Conservation (phyloP, 2,329 filamentous ascomycete genomes). For the Septoria linicola region DNA sequence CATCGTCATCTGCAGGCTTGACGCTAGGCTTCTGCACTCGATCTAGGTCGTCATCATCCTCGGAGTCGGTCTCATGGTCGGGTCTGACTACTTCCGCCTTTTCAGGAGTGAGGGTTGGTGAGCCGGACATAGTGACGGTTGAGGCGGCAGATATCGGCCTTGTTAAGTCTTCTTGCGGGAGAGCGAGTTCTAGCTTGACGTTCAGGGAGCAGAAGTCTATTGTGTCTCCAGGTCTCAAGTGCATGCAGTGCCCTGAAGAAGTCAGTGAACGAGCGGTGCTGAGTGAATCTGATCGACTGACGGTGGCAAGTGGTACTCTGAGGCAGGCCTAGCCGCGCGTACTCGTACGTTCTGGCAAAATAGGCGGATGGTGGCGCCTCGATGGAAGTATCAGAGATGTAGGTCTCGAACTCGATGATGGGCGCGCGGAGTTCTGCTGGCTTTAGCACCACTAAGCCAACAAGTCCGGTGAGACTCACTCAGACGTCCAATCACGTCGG, state of each 20-base stretch:
- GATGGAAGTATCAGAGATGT: not conserved
- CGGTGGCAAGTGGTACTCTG: not conserved
- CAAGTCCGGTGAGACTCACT: not conserved
- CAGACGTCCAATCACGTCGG: not conserved
- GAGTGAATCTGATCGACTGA: not conserved
- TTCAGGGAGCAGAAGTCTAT: slow-evolving; percentile 8
- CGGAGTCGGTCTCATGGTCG: not conserved
- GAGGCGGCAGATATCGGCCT: not conserved
- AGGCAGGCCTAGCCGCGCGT: not conserved
- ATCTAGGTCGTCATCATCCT: not conserved
- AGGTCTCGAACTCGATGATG: slow-evolving; percentile 6
- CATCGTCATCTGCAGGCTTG: too few species aligned
- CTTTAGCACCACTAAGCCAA: not conserved
- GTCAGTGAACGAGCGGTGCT: not conserved
- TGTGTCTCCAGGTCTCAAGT: slow-evolving; percentile 2
- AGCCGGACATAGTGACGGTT: not conserved
- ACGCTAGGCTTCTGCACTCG: not conserved
- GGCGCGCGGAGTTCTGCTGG: not conserved
- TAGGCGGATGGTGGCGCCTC: not conserved
- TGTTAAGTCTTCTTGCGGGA: not conserved
- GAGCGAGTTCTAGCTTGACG: slow-evolving; percentile 11
- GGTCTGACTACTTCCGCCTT: not conserved
- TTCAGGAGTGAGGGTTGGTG: not conserved
- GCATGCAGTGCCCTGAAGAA: not conserved
- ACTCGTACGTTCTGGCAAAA: not conserved